Base-by-base conservation (phyloP, 2,329 filamentous ascomycete genomes). In the Chaetomiaceae sp. region DNA sequence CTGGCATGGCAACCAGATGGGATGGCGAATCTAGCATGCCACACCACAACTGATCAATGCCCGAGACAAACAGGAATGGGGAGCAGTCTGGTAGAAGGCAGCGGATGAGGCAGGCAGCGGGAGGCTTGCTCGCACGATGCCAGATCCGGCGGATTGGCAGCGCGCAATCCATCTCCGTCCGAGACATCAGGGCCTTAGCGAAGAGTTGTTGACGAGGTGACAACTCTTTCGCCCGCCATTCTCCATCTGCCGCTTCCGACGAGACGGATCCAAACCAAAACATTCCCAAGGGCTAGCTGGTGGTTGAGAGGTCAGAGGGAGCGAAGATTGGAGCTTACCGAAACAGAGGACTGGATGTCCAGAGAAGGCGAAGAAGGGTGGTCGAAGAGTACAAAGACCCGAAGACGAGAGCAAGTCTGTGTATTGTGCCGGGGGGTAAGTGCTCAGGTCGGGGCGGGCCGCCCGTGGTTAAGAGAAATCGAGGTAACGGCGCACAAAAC, bases 401-500 rank as follows among this genome's bases (percentile, higher is more conserved):
- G 15, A 31, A 12, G 36, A 25, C 19, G 27, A 31, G 4, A 12
- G 20, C 8, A 40, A 42, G 15, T 49, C 27, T 14, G 19, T 33
- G 37, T 17, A 14, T 12, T 17, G 8, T 12, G 9, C 25, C 25
- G 25, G 25, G 25, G 5, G 5, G 25, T 27, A 27, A n/a, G n/a
- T n/a, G n/a, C n/a, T n/a, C 11, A 19, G 14, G 19, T 45, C 36
- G 49, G 19, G 23, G 19, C n/a, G 20, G 22, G 22, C 37, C 25
- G 15, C n/a, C 43, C 15, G 43, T 20, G n/a, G 34, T 33, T 15
- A 25, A 19, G 25, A 39, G 17, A 53, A 4, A 3, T 44, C 19
- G 25, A 43, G 37, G 51, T 53, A 53, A 53, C 51, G 45, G 29
- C 43, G 47, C 52, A 54, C 46, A 43, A 33, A 45, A 38, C 15